These are phyloP conservation scores for Solanum pimpinellifolium DNA, from an alignment of 257 asterid genomes.

Conservation along the genomic window DNA sequence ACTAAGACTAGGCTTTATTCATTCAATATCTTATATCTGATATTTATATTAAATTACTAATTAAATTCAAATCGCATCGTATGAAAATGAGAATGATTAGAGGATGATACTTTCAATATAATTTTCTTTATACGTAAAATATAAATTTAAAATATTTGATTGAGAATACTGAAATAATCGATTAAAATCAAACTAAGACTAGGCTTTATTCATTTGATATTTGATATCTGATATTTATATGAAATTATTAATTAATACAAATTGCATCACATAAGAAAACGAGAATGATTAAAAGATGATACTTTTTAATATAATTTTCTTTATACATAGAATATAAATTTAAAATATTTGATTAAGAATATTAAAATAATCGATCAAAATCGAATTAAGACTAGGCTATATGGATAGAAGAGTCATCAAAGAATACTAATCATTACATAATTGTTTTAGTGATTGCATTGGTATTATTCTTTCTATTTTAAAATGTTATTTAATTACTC, in stretches of 20 bases:
- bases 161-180: accelerated
- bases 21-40: no score
- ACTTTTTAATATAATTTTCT: accelerated
- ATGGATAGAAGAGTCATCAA: not conserved
- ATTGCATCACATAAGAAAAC: not conserved
- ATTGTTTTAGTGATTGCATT: no score
- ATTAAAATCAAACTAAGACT: no score
- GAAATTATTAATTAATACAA: not conserved
- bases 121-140: accelerated
- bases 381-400: not conserved
- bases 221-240: no score
- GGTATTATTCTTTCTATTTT: no score
- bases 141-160: no score
- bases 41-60: no score
- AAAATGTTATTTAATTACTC: no score
- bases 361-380: no score
- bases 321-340: accelerated
- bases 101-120: accelerated
- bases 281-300: accelerated
- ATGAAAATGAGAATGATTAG: no score
- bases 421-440: not conserved
- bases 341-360: accelerated
- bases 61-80: not conserved
- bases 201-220: not conserved
- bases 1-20: no score